Conservation (phyloP, 2,329 filamentous ascomycete species). For the Setomelanomma holmii region DNA sequence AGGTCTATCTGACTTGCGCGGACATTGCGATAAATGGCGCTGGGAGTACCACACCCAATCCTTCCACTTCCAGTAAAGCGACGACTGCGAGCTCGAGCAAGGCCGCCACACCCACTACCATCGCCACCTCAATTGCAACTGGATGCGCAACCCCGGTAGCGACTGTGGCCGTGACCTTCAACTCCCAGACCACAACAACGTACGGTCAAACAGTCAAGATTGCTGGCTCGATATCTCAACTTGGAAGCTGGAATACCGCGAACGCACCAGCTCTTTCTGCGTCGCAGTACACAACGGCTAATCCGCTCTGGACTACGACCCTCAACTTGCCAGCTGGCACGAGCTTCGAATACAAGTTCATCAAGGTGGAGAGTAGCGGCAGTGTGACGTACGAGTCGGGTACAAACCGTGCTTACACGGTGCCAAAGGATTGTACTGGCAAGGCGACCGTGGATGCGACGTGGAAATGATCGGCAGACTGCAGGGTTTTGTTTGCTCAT, state of each 20-base stretch:
- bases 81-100: constrained; percentile 15
- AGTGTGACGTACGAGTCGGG: constrained; percentile 55
- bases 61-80: constrained; percentile 23
- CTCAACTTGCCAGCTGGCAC: constrained; percentile 52
- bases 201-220: constrained; percentile 59
- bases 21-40: constrained; percentile 38
- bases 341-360: constrained; percentile 56
- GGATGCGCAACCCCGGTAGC: constrained; percentile 36
- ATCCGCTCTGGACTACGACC: constrained; percentile 56
- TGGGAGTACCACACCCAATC: constrained; percentile 14
- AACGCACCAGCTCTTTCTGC: constrained; percentile 51
- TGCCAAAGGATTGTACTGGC: constrained; percentile 29
- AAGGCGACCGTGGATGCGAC: constrained; percentile 21
- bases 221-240: constrained; percentile 51
- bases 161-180: constrained; percentile 51
- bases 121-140: constrained; percentile 4
- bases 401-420: constrained; percentile 51
- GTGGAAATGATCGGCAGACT: no score
- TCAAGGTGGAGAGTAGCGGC: constrained; percentile 54
- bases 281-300: constrained; percentile 50
- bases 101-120: constrained; percentile 14
- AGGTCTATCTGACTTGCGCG: constrained; percentile 42
- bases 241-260: constrained; percentile 55
- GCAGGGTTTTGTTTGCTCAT: not conserved
- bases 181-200: constrained; percentile 56